Base-by-base conservation (phyloP, 73 alveolate genomes). In the Paramecium biaurelia region DNA sequence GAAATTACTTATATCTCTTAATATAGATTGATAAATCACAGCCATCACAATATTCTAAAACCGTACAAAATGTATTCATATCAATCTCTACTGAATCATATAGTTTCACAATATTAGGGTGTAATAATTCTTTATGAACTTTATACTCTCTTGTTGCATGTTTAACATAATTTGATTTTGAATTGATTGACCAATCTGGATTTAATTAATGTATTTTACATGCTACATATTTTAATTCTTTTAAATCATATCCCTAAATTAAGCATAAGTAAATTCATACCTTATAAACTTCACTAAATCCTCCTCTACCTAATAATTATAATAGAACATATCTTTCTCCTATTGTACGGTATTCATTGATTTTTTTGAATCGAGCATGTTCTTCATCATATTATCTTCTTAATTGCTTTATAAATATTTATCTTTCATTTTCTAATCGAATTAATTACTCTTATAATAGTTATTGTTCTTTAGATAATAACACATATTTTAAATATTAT, bases 71-170 rank as follows among this genome's bases (percentile, higher is more conserved):
- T 21, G 99, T 92, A 88, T 97, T 96, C 92, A 96, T 97, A 95
- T 97, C 98, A 26, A 98, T 98, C 89, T 97, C 99, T 21, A 98
- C 98, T 18, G 99, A 97, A 85, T 98, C 99, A 92, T 70, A 97
- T 92, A 97, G 98, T 57, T 95, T 93, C 34, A 98, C 99, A 23
- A 98, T 92, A 53, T 89, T 93, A 45, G 98, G 96, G 92, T 98
- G 98, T 82, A 87, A 92, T 12, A 98, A 93, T 58, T 97, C 98
- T 86, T 93, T 90, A 92, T 98, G 99, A 57, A 97, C 95, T 93
- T 96, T 97, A 92, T 97, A 97, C 94, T 98, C 99, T 93, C 99
- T 95, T 68, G 97, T 76, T 0, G 99, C 98, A 93, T 97, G 99
- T 90, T 97, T 98, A 43, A 98, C 97, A 93, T 98, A 98, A 95